Percentiles rank a stretch among this genome's conserved stretches.
Evolutionary conservation across 345 rosid species (phyloP).

Genomic region (Geranium brycei): DNA sequence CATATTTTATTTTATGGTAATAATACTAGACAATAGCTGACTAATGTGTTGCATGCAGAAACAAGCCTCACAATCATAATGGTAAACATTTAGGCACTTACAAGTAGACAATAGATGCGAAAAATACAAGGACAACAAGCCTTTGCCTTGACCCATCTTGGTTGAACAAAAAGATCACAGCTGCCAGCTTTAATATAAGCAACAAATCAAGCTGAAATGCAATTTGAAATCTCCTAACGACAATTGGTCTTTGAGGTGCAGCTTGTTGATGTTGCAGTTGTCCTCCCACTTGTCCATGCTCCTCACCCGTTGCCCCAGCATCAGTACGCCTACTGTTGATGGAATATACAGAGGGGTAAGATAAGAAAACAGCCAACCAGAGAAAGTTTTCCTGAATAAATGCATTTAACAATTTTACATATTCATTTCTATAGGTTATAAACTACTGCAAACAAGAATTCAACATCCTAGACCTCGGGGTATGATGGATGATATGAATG

Average conservation of each 20-base stretch:
- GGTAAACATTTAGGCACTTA: constrained; percentile 28
- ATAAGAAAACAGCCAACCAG: neutral
- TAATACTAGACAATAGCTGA: neutral
- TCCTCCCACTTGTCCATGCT: constrained; percentile 28
- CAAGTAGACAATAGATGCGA: constrained; percentile 80
- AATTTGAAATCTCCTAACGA: constrained; percentile 75
- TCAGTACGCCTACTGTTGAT: constrained; percentile 21
- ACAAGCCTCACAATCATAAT: neutral
- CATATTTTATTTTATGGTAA: neutral
- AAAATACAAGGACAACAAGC: constrained; percentile 67
- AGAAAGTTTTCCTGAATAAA: neutral
- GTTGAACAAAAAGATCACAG: constrained; percentile 84
- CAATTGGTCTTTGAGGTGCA: constrained; percentile 51
- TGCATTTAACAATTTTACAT: neutral
- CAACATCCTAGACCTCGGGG: neutral
- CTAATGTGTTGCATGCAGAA: neutral
- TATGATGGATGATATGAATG: neutral
- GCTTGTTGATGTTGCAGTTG: constrained; percentile 53
- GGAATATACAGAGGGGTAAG: constrained; percentile 2
- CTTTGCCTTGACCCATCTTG: constrained; percentile 98
- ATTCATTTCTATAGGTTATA: neutral
- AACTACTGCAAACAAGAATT: too few species aligned
- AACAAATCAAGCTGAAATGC: constrained; percentile 87
- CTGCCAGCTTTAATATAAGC: constrained; percentile 84
- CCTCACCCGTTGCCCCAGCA: constrained; percentile 30